Conservation (phyloP, 768 basidiomycete species). For the Suillus occidentalis region DNA sequence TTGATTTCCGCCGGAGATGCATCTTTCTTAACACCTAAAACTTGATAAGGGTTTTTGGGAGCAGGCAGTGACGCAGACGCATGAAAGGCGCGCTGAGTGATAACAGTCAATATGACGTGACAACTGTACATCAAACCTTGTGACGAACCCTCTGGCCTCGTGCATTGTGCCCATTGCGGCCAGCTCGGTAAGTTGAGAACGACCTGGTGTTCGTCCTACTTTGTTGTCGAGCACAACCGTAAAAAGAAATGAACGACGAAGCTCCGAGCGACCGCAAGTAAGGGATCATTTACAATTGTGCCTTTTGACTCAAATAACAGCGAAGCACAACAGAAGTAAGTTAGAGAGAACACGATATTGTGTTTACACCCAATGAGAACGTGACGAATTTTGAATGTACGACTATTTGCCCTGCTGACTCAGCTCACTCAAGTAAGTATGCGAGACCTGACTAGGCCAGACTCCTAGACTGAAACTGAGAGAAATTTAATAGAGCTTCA, state of each 20-base stretch:
- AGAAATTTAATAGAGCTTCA: too few species aligned
- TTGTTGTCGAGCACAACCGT: slow-evolving; percentile 50
- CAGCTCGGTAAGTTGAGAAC: slow-evolving; percentile 39
- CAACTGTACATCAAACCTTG: slow-evolving; percentile 36
- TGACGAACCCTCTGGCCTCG: slow-evolving; percentile 17
- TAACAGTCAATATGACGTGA: slow-evolving; percentile 20
- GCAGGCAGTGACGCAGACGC: slow-evolving; percentile 51
- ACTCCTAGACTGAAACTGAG: too few species aligned
- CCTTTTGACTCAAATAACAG: slow-evolving; percentile 7
- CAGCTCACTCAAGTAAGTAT: background rate
- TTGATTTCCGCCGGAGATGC: slow-evolving; percentile 89
- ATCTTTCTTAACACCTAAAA: slow-evolving; percentile 86
- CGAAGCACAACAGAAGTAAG: slow-evolving; percentile 4
- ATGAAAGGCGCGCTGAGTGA: slow-evolving; percentile 71
- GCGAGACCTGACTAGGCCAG: too few species aligned
- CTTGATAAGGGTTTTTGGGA: slow-evolving; percentile 84
- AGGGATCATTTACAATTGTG: slow-evolving; percentile 43
- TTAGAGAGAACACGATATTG: background rate
- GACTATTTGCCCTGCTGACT: slow-evolving; percentile 2
- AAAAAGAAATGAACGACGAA: slow-evolving; percentile 55
- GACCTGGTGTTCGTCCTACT: slow-evolving; percentile 32
- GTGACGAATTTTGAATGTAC: slow-evolving; percentile 8
- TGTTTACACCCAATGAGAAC: background rate
- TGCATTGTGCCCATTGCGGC: slow-evolving; percentile 34
- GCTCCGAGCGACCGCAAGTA: slow-evolving; percentile 50